Evolutionary conservation across 371 early-diverging fungal species (phyloP), one percentile per base, ranked within the genome.

Genomic region (Apophysomyces trapeziformis): DNA sequence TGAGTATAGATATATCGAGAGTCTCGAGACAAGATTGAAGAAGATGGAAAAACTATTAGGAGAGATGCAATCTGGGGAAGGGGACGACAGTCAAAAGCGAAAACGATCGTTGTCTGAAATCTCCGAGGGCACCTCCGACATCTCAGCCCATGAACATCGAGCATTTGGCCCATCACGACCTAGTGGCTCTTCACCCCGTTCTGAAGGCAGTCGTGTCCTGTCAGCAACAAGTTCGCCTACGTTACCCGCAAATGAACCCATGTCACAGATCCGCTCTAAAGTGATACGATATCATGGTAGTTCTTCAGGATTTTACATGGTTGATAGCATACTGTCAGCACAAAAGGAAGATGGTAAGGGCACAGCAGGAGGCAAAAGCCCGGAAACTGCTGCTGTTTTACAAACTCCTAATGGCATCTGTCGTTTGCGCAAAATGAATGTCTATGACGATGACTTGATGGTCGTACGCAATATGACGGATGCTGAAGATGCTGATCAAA

Each of bases 21-120:
- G 68, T 45, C 64, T 81, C 38, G 81, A 81, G 58, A 63, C 63
- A 18, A 61, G 81, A 14, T 37, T 81, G n/a, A 67, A 75, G 60
- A 76, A 73, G 18, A 76, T 81, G 76, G 81, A 81, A 46, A 47
- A 47, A 7, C 21, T 81, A 38, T 44, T 81, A n/a, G 63, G 70
- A 35, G 66, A 64, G 11, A 71, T 72, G 60, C 56, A 62, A 35
- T 38, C 59, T n/a, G 60, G 18, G 13, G 43, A 60, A 41, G 32
- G 44, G 5, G 37, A 45, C 21, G 46, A 45, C 0, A 32, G 36
- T 36, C 58, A 39, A 8, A 60, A 63, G 14, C 38, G 56, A 21
- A 35, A 61, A 45, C 43, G 61, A 26, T 61, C 66, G 16, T 54
- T 54, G 18, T 60, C 66, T 16, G 59, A 38, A 44, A 59, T 60